These are phyloP conservation scores for Reticulascus tulasneorum DNA, from an alignment of 2,329 filamentous ascomycete genomes.

Conservation along the genomic window DNA sequence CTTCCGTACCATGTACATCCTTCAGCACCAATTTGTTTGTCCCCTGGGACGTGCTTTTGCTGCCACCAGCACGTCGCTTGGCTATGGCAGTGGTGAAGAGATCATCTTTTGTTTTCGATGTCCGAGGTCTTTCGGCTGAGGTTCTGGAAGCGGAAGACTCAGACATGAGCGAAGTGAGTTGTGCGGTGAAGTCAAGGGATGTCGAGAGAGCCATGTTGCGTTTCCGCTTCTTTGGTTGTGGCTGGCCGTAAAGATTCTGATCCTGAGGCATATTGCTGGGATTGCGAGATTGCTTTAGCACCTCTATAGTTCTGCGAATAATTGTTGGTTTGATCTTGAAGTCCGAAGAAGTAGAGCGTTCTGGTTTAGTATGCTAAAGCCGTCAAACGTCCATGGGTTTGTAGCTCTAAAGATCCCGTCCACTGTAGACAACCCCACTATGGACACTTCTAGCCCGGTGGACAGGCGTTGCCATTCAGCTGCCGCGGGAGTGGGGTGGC, in stretches of 20 bases:
- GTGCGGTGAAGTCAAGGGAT: constrained; percentile 81
- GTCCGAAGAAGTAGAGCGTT: not conserved
- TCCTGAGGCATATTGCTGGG: constrained; percentile 54
- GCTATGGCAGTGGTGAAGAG: constrained; percentile 54
- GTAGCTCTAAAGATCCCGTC: no score
- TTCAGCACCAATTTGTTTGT: constrained; percentile 45
- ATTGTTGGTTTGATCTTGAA: not conserved
- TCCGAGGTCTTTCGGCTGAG: constrained; percentile 44
- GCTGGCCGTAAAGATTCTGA: constrained; percentile 71
- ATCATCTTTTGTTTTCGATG: constrained; percentile 58
- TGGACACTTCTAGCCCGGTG: no score
- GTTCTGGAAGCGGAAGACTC: constrained; percentile 37
- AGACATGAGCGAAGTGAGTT: constrained; percentile 74
- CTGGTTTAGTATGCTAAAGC: not conserved
- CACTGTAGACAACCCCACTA: no score
- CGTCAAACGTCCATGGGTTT: no score
- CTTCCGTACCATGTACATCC: constrained; percentile 50
- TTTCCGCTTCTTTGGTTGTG: constrained; percentile 63
- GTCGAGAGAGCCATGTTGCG: constrained; percentile 68
- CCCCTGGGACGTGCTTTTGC: constrained; percentile 39
- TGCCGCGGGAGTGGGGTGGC: no score
- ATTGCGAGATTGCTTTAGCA: not conserved
- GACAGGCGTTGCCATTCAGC: no score
- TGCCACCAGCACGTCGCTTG: constrained; percentile 27
- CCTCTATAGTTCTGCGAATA: not conserved